Evolutionary conservation across 129 eudicot genomes (phyloP), one percentile per base, ranked within the genome.

Genomic region (Smallanthus sonchifolius): DNA sequence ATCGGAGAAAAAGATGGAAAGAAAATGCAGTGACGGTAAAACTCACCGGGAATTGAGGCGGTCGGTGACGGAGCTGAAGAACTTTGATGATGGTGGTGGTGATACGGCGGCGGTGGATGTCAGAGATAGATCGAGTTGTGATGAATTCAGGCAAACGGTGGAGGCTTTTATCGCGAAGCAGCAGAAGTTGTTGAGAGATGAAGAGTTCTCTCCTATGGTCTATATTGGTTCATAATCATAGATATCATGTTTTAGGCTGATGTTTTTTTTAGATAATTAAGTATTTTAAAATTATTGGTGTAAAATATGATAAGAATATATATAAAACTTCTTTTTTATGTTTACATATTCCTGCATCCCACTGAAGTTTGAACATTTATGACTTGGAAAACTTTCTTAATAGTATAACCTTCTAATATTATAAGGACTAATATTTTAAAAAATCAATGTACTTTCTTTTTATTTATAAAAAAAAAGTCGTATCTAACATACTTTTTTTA

Each of bases 131-230:
- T 66, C 90, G 93, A 93, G 92, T 52, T 43, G 80, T 56, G 96
- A 90, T 9, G 98, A 94, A 77, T 94, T 94, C 84, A 75, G 91
- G 84, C 78, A 75, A 17, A 86, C 87, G 32, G 95, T 94, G 65
- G 98, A 94, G 82, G 96, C 75, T 49, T 94, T 90, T 63, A 94
- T 94, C 70, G 96, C 96, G 2, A 78, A 91, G 67, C 97, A 86
- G n/a, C 98, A 91, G 80, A 90, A 84, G 79, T 72, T 78, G 34
- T 51, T 90, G 85, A 93, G 91, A 78, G 96, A 90, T 55, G 92
- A 93, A 74, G 92, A 84, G 81, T 85, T 75, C 45, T 83, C 86
- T 34, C 85, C 86, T 7, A 54, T 54, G 60, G 60, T 54, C 32
- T 54, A 16, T 17, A 19, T 54, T 5, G 60, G 32, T 19, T 42